These are phyloP conservation scores for Russula sp. DNA, from an alignment of 768 basidiomycete genomes.

Conservation along the genomic window DNA sequence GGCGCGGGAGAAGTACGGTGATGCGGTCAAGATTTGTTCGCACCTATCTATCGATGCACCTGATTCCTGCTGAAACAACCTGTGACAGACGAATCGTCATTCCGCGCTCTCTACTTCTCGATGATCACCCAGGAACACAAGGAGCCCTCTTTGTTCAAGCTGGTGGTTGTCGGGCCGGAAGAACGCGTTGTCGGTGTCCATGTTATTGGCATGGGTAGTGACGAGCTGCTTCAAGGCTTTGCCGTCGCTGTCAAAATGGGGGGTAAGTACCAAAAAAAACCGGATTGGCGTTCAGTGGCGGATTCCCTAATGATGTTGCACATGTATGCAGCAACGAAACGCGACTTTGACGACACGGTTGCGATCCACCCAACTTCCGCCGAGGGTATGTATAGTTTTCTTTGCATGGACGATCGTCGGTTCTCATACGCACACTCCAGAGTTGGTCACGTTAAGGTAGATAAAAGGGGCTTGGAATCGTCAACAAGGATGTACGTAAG, in stretches of 20 bases:
- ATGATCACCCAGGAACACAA: constrained; percentile 89
- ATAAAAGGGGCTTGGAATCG: neutral
- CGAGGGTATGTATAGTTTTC: constrained; percentile 48
- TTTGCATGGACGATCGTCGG: constrained; percentile 10
- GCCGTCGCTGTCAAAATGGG: constrained; percentile 98
- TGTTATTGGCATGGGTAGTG: constrained; percentile 85
- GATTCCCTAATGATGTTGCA: neutral
- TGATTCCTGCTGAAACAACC: constrained; percentile 3
- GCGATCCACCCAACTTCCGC: constrained; percentile 89
- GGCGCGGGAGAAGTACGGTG: constrained; percentile 83
- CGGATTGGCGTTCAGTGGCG: neutral
- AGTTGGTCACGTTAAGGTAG: constrained; percentile 53
- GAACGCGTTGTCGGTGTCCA: constrained; percentile 97
- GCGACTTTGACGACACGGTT: constrained; percentile 81
- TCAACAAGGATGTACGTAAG: neutral
- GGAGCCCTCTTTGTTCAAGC: constrained; percentile 92
- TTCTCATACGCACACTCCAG: constrained; percentile 30
- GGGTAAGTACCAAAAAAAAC: constrained; percentile 32
- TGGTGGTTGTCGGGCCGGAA: constrained; percentile 79
- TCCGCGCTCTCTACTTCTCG: constrained; percentile 86
- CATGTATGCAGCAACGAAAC: constrained; percentile 52
- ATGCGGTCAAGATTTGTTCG: constrained; percentile 86
- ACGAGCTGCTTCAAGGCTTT: constrained; percentile 95
- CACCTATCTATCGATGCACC: constrained; percentile 24
- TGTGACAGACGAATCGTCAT: constrained; percentile 63